Evolutionary conservation across 495 filamentous ascomycete genomes (phyloP), one percentile per base, ranked within the genome.

Genomic region (Geoglossum glabrum): DNA sequence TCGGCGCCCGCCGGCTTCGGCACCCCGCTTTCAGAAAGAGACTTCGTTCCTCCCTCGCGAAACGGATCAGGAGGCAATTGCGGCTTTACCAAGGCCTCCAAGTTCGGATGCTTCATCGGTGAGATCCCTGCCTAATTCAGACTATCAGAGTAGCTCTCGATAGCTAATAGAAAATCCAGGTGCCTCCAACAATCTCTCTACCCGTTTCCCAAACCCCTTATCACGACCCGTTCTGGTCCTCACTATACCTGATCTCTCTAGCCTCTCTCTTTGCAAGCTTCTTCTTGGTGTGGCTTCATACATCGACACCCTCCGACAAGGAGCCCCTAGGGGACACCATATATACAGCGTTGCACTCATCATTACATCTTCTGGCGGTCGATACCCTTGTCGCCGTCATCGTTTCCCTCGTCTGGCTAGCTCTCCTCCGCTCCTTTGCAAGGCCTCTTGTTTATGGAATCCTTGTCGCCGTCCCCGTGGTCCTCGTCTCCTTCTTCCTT

Each of bases 171-270:
- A 50, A 26, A 8, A 3, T n/a, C 31, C 66, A 70, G 60, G 70
- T 79, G 45, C 76, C 77, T 8, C 73, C 76, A 25, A 71, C 74
- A 23, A 71, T 75, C 15, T 71, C 68, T 6, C 64, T 70, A 25
- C 70, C 70, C 6, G 59, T 68, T 21, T 60, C 71, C 52, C 74
- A 80, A 54, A 74, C 77, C 10, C 76, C 78, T 21, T 64, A 68
- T n/a, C 87, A 97, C 69, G 93, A 98, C 68, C 71, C 76, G 15
- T 88, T 97, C 68, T 98, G 92, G 78, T 86, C 84, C n/a, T 87
- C 84, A 62, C 72, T 97, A 28, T 97, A 87, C 65, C 68, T 94
- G 59, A 90, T 97, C 67, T 83, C 78, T 31, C 70, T 92, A 56
- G 87, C 86, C 40, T 81, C 84, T 25, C 70, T 97, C 38, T 80